phyloP scores from a whole-genome alignment of 2,329 filamentous ascomycete species.

The Claviceps cyperi region DNA sequence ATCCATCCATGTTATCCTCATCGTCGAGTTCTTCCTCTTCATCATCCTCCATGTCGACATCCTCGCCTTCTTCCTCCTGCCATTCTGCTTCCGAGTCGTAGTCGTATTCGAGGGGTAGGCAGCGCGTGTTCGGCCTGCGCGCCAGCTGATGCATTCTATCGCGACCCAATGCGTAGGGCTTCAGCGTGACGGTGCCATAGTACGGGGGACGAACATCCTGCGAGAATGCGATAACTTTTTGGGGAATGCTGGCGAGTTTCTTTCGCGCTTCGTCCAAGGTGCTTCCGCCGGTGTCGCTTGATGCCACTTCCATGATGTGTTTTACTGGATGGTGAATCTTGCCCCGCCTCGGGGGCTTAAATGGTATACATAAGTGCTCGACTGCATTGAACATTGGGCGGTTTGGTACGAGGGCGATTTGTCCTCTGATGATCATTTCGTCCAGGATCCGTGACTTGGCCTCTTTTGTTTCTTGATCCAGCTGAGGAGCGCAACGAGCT shows the following conservation, averaged over 20 bases:
- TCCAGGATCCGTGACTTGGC: constrained; percentile 38
- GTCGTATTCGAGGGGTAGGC: constrained; percentile 60
- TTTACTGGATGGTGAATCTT: constrained; percentile 37
- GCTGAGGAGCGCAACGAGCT: constrained; percentile 42
- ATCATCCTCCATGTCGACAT: constrained; percentile 51
- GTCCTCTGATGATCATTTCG: constrained; percentile 32
- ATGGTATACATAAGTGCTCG: constrained; percentile 31
- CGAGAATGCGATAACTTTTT: constrained; percentile 48
- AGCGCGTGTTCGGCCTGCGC: constrained; percentile 36
- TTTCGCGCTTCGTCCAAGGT: constrained; percentile 20
- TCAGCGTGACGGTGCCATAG: constrained; percentile 55
- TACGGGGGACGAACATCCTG: constrained; percentile 58
- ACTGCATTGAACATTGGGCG: constrained; percentile 27
- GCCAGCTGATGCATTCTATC: constrained; percentile 36
- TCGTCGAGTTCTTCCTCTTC: constrained; percentile 57
- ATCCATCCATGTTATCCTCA: constrained; percentile 78
- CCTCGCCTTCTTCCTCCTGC: constrained; percentile 61
- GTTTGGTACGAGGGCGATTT: constrained; percentile 25
- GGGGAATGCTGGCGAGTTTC: constrained; percentile 38
- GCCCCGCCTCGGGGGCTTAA: constrained; percentile 28
- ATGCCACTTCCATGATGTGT: constrained; percentile 43
- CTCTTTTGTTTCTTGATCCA: constrained; percentile 42
- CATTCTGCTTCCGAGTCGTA: constrained; percentile 81
- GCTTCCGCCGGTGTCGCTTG: constrained; percentile 21
- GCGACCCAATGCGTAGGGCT: constrained; percentile 29